These are phyloP conservation scores for Brassica hybrid DNA, from an alignment of 441 rosid genomes.

Conservation along the genomic window DNA sequence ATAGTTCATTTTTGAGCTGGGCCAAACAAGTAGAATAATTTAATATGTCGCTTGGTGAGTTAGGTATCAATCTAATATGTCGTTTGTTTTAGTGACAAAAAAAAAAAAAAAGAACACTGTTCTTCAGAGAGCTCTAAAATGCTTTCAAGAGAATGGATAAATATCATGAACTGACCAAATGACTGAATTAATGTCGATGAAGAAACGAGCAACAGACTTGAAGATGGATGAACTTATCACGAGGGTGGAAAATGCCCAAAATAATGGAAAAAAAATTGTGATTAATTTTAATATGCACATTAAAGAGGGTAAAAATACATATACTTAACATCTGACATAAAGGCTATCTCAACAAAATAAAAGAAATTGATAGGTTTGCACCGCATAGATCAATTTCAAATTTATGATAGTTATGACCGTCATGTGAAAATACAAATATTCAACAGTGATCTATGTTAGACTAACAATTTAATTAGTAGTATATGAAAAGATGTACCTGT, in stretches of 20 bases:
- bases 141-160: background rate
- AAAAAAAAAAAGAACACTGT: background rate
- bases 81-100: background rate
- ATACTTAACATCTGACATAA: background rate
- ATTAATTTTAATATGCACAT: background rate
- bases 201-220: background rate
- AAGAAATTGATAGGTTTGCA: background rate
- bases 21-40: background rate
- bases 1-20: background rate
- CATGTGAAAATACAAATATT: background rate
- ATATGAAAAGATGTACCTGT: background rate
- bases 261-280: background rate
- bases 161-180: background rate
- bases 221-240: background rate
- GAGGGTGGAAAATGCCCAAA: background rate
- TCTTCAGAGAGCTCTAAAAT: background rate
- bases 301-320: background rate
- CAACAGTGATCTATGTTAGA: too few relatives aligned
- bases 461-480: background rate
- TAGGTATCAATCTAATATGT: background rate
- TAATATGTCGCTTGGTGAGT: background rate
- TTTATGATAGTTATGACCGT: background rate
- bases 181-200: background rate
- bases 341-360: background rate
- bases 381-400: background rate